phyloP scores from a whole-genome alignment of 148 eudicot species.

The Spergularia bocconei region DNA sequence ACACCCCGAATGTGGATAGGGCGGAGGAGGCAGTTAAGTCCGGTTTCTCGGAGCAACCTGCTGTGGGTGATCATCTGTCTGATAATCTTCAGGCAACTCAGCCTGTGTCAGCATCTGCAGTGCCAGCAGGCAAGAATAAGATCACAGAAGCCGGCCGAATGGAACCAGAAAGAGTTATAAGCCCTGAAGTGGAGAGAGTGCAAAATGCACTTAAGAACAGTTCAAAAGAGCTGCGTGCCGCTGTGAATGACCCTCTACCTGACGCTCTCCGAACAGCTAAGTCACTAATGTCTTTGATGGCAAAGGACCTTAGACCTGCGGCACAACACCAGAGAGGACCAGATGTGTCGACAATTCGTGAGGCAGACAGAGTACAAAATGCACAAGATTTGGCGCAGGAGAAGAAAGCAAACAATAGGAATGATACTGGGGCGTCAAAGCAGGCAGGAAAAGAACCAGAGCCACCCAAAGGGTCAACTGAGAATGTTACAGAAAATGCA shows the following conservation, averaged over 20 bases:
- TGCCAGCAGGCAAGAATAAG: conserved; percentile 19
- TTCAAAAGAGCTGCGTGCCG: conserved; percentile 42
- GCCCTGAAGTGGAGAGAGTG: conserved; percentile 34
- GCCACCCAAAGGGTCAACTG: conserved; percentile 8
- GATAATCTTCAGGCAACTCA: conserved; percentile 21
- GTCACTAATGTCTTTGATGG: conserved; percentile 11
- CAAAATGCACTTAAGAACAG: conserved; percentile 46
- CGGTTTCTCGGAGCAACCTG: conserved; percentile 15
- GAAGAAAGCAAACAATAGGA: not conserved
- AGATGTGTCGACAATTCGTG: not conserved
- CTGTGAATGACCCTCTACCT: conserved; percentile 59
- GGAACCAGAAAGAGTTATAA: not conserved
- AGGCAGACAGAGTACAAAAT: not conserved
- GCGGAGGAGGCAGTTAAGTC: not conserved
- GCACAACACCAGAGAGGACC: conserved; percentile 9
- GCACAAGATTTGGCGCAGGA: not conserved
- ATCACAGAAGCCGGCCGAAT: conserved; percentile 16
- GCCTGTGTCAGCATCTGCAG: conserved; percentile 12
- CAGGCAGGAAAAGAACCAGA: not conserved
- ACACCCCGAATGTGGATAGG: conserved; percentile 7
- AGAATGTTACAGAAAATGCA: conserved; percentile 6
- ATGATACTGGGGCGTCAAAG: not conserved
- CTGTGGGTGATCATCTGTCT: conserved; percentile 51
- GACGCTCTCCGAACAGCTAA: conserved; percentile 24
- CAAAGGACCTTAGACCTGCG: conserved; percentile 19